A percentile compares a stretch with the other conserved stretches of the same genome.
Conservation (phyloP, 345 rosid species). For the Eucalyptus globulus region DNA sequence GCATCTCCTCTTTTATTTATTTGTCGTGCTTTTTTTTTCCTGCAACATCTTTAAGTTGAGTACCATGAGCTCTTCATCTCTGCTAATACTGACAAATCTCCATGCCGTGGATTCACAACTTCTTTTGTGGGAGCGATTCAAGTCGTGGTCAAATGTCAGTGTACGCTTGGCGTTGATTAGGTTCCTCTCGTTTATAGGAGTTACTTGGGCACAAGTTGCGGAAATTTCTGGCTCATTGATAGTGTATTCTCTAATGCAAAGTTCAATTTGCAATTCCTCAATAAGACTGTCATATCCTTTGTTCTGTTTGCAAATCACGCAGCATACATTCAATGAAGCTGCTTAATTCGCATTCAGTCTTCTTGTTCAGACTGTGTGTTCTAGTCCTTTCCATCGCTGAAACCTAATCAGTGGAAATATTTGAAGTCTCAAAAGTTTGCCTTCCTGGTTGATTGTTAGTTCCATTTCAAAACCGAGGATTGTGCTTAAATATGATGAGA, state of each 20-base stretch:
- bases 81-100: not conserved
- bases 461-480: not conserved
- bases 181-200: not conserved
- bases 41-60: not conserved
- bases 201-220: not conserved
- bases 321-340: not conserved
- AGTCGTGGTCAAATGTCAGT: not conserved
- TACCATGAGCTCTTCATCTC: not conserved
- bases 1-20: not conserved
- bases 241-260: not conserved
- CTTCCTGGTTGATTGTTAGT: not conserved
- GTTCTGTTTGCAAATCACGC: not conserved
- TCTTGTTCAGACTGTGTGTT: not conserved
- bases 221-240: not conserved
- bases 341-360: not conserved
- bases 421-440: not conserved
- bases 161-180: not conserved
- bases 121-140: not conserved
- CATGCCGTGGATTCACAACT: not conserved
- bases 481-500: not conserved
- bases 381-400: not conserved
- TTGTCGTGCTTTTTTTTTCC: not conserved
- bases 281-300: not conserved
- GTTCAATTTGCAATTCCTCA: not conserved
- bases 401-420: not conserved